Evolutionary conservation across 805 yeast species (phyloP), one percentile per base, ranked within the genome.

Genomic region (Tetrapisispora iriomotensis): DNA sequence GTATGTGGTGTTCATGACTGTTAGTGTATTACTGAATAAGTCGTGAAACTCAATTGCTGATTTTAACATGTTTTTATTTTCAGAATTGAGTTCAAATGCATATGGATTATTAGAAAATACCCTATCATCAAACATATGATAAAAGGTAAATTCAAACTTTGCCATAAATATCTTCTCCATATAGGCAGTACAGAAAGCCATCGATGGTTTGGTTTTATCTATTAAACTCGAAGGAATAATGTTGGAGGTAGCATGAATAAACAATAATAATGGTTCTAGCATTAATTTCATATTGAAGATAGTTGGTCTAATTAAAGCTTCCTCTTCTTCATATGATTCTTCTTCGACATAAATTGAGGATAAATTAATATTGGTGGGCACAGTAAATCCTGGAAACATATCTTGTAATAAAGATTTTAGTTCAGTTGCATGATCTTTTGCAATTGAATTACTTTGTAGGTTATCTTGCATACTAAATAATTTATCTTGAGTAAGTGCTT

Each of bases 261-360:
- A 85, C 10, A 77, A 62, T 35, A 85, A 67, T 28, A 85, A 75
- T 28, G 83, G 79, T 41, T 82, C 95, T 36, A 85, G 60, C 13
- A 87, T 71, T 5, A 82, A 71, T 46, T 88, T 71, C 80, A 88
- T 84, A 50, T 87, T 85, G 60, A 82, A 77, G 13, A 86, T 71
- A 51, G 77, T 77, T 2, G 85, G 77, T 0, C 78, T 75, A 2
- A 83, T 82, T 28, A 85, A 60, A 3, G 78, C 70, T 44, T 80
- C 78, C 38, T 79, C 79, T 47, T 73, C 71, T 18, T 75, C 67
- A 43, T 69, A 70, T 3, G 73, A 64, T 45, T 78, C 85, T 44
- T 69, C 75, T 31, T 78, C 77, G 32, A 83, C 73, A 48, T 74
- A 82, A 6, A 71, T 66, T 1, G 68, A 60, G 14, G 53, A 54